A percentile compares a stretch with the other conserved stretches of the same genome.
Evolutionary conservation across 106 monocot species (phyloP).

Genomic region (Acanthochlamys bracteata): DNA sequence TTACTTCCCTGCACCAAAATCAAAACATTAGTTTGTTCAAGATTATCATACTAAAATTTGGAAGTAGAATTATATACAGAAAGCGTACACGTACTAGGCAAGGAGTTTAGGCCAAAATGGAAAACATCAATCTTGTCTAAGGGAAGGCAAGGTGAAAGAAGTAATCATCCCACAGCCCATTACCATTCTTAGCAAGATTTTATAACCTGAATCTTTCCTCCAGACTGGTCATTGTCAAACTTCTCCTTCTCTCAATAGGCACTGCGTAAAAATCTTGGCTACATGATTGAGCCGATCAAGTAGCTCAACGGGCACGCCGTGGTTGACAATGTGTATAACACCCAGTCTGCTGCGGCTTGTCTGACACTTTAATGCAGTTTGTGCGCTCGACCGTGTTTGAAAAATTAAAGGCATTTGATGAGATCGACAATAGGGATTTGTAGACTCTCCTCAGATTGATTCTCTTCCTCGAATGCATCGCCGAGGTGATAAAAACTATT

Average conservation of each 20-base stretch:
- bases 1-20: conserved; percentile 33
- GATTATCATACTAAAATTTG: too few relatives aligned
- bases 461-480: conserved; percentile 50
- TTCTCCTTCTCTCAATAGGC: conserved; percentile 73
- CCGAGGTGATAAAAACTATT: conserved; percentile 16
- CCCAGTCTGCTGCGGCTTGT: conserved; percentile 64
- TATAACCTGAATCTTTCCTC: conserved; percentile 68
- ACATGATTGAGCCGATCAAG: conserved; percentile 32
- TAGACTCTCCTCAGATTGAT: conserved; percentile 11
- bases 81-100: conserved; percentile 40
- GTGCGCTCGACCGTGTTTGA: conserved; percentile 3
- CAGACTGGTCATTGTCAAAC: conserved; percentile 66
- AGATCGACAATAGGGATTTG: conserved; percentile 64
- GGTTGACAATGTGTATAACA: conserved; percentile 73
- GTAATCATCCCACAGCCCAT: conserved; percentile 88
- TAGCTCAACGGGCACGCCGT: conserved; percentile 48
- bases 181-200: conserved; percentile 64
- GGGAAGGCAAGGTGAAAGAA: conserved; percentile 85
- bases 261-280: conserved; percentile 66
- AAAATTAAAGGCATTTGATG: conserved; percentile 24
- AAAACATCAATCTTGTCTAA: conserved; percentile 39
- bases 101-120: conserved; percentile 64
- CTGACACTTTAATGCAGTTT: conserved; percentile 38
- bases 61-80: too few relatives aligned
- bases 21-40: background rate